These are phyloP conservation scores for Nakazawaea sp. DNA, from an alignment of 805 yeast species.

Conservation along the genomic window DNA sequence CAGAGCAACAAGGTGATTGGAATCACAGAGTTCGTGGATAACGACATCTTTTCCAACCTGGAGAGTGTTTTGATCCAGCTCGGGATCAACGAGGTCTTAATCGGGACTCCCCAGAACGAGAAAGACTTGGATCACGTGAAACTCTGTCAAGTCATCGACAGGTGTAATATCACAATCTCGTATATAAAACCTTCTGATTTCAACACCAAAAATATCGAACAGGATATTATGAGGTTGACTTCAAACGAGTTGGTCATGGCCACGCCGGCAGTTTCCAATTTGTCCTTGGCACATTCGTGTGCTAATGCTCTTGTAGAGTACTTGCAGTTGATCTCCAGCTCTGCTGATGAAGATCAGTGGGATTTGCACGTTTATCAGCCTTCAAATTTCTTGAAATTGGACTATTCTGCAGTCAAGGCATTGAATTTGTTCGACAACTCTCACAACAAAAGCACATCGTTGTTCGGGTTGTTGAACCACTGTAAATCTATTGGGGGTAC, in stretches of 20 bases:
- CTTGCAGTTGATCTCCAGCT: slow-evolving; percentile 54
- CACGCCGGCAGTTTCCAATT: slow-evolving; percentile 45
- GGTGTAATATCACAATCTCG: slow-evolving; percentile 72
- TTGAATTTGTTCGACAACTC: slow-evolving; percentile 63
- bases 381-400: slow-evolving; percentile 81
- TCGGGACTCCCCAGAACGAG: slow-evolving; percentile 33
- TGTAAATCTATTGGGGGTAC: slow-evolving; percentile 91
- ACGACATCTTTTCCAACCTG: slow-evolving; percentile 78
- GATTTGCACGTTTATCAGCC: slow-evolving; percentile 62
- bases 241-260: slow-evolving; percentile 48
- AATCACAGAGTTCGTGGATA: slow-evolving; percentile 75
- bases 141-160: slow-evolving; percentile 62
- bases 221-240: slow-evolving; percentile 69
- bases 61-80: slow-evolving; percentile 84
- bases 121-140: slow-evolving; percentile 54
- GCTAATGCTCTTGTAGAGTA: slow-evolving; percentile 66
- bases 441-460: slow-evolving; percentile 38
- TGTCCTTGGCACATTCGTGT: slow-evolving; percentile 48
- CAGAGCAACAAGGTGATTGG: slow-evolving; percentile 62
- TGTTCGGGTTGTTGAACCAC: slow-evolving; percentile 79
- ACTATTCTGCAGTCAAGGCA: slow-evolving; percentile 84
- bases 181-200: slow-evolving; percentile 52
- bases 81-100: slow-evolving; percentile 78
- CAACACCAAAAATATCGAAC: slow-evolving; percentile 61
- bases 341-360: slow-evolving; percentile 46